phyloP scores from a whole-genome alignment of 352 stramenopile species.

The Pythium myriotylum region DNA sequence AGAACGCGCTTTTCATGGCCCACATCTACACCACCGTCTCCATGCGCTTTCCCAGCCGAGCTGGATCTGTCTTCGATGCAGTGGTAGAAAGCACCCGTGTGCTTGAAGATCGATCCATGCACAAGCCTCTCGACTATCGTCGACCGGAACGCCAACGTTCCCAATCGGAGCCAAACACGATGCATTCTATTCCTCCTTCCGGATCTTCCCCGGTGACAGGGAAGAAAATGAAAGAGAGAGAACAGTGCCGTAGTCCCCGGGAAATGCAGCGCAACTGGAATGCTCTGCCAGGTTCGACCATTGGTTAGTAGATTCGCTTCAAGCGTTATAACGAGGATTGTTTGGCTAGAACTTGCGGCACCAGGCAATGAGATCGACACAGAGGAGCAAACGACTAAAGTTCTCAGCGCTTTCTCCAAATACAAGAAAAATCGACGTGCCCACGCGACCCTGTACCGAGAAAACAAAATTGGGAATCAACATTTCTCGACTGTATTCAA shows the following conservation, averaged over 20 bases:
- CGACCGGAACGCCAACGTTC: slow-evolving; percentile 7
- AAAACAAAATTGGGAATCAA: background rate
- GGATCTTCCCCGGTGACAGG: slow-evolving; percentile 5
- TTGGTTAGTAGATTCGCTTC: background rate
- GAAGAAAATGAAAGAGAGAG: slow-evolving; percentile 13
- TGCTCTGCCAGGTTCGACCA: slow-evolving; percentile 40
- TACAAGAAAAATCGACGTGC: slow-evolving; percentile 25
- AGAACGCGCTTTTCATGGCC: slow-evolving; percentile 71
- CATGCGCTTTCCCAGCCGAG: slow-evolving; percentile 65
- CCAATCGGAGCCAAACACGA: slow-evolving; percentile 23
- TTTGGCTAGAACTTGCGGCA: slow-evolving; percentile 8
- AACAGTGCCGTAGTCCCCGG: slow-evolving; percentile 54
- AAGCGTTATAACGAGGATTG: background rate
- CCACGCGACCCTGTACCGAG: background rate
- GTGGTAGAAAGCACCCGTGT: slow-evolving; percentile 58
- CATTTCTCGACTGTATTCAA: background rate
- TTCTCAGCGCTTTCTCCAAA: slow-evolving; percentile 22
- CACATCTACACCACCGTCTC: slow-evolving; percentile 71
- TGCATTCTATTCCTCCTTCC: slow-evolving; percentile 3
- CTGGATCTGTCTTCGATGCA: slow-evolving; percentile 46
- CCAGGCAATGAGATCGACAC: slow-evolving; percentile 42
- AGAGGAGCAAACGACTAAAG: slow-evolving; percentile 17
- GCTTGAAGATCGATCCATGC: slow-evolving; percentile 34
- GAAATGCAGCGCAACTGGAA: slow-evolving; percentile 63
- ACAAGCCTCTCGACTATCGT: background rate